A percentile compares a stretch with the other conserved stretches of the same genome.
Evolutionary conservation across 208 protist genomes (phyloP).

Genomic region (Trypanosomatidae sp.): DNA sequence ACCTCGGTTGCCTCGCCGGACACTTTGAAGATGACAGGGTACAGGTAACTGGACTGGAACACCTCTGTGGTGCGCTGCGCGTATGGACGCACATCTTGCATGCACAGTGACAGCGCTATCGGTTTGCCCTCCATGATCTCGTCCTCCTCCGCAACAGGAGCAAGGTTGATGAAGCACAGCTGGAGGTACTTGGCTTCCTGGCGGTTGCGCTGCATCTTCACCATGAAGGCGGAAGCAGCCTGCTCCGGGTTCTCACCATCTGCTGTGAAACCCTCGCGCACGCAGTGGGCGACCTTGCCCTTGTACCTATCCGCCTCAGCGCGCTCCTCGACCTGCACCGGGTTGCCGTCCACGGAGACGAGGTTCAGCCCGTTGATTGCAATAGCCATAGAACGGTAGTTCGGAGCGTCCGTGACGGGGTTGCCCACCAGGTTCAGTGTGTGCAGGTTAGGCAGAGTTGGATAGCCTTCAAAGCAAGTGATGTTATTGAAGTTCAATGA

Average conservation of each 20-base stretch:
- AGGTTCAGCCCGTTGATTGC: conserved; percentile 78
- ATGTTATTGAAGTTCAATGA: conserved; percentile 95
- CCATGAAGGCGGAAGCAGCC: conserved; percentile 80
- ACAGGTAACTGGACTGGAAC: conserved; percentile 87
- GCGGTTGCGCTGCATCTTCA: conserved; percentile 76
- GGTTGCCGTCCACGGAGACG: conserved; percentile 87
- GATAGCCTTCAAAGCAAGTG: conserved; percentile 85
- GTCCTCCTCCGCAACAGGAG: conserved; percentile 47
- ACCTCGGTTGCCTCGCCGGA: conserved; percentile 89
- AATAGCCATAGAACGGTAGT: conserved; percentile 93
- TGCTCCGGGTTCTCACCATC: conserved; percentile 86
- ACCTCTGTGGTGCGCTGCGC: conserved; percentile 76
- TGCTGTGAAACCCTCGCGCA: conserved; percentile 89
- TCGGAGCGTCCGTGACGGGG: conserved; percentile 80
- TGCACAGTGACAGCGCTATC: conserved; percentile 82
- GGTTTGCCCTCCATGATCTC: conserved; percentile 80
- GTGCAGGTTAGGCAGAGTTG: conserved; percentile 83
- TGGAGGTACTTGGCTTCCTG: conserved; percentile 76
- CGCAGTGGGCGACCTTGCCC: conserved; percentile 90
- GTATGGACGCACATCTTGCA: conserved; percentile 89
- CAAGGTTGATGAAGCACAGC: conserved; percentile 83
- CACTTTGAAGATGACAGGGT: conserved; percentile 89
- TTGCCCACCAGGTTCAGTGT: conserved; percentile 92
- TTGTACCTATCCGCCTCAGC: conserved; percentile 85
- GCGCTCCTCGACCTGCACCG: conserved; percentile 85